These are phyloP conservation scores for Alternaria sp. DNA, from an alignment of 2,329 filamentous ascomycete species.

Conservation along the genomic window DNA sequence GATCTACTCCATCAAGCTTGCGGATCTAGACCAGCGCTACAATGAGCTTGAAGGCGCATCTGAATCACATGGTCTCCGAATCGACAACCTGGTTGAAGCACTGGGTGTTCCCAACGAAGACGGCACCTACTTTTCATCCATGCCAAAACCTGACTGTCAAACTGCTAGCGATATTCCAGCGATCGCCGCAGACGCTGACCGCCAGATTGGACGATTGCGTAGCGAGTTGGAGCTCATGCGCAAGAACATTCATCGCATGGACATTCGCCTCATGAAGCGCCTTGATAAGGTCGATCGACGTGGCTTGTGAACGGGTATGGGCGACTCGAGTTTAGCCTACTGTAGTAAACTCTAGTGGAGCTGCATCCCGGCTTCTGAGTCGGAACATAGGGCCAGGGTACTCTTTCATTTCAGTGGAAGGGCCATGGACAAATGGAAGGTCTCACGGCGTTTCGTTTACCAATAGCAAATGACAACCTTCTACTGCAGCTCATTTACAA, in stretches of 20 bases:
- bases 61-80: constrained; percentile 23
- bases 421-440: neutral
- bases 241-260: constrained; percentile 28
- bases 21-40: constrained; percentile 18
- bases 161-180: constrained; percentile 1
- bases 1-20: constrained; percentile 19
- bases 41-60: constrained; percentile 12
- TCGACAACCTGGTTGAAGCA: constrained; percentile 37
- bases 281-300: constrained; percentile 20
- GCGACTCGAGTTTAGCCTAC: neutral
- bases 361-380: neutral
- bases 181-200: constrained; percentile 3
- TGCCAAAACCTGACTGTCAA: neutral
- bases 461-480: neutral
- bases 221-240: constrained; percentile 26
- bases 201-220: constrained; percentile 20
- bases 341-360: neutral
- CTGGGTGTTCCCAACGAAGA: constrained; percentile 35
- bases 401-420: too few species aligned
- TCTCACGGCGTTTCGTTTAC: neutral
- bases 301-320: neutral
- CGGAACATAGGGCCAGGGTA: neutral
- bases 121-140: constrained; percentile 26
- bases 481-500: constrained; percentile 35
- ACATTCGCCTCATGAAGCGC: constrained; percentile 30